Conservation (phyloP, 129 eudicot genomes). For the carrot (Daucus carota) region DH1_v3.0 NC_030385.2:29336501-29337000, state of each 20-base stretch:
- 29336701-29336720: no score
- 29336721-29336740: background rate
- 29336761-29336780: background rate
- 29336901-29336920: conserved; percentile 38
- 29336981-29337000: conserved; percentile 58
- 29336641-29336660: no score
- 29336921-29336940: conserved; percentile 41
- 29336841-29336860: conserved; percentile 17
- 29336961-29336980: conserved; percentile 38
- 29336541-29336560: background rate
- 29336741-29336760: background rate
- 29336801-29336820: background rate
- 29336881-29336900: conserved; percentile 24
- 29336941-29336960: conserved; percentile 56
- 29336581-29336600: background rate
- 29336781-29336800: background rate
- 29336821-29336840: conserved; percentile 2
- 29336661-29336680: no score
- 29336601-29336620: background rate
- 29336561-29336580: background rate
- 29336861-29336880: conserved; percentile 18
- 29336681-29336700: no score
- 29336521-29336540: background rate
- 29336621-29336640: no score
- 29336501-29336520: background rate